These are phyloP conservation scores for Paecilomyces sp. DNA, from an alignment of 2,329 filamentous ascomycete species.

Conservation along the genomic window DNA sequence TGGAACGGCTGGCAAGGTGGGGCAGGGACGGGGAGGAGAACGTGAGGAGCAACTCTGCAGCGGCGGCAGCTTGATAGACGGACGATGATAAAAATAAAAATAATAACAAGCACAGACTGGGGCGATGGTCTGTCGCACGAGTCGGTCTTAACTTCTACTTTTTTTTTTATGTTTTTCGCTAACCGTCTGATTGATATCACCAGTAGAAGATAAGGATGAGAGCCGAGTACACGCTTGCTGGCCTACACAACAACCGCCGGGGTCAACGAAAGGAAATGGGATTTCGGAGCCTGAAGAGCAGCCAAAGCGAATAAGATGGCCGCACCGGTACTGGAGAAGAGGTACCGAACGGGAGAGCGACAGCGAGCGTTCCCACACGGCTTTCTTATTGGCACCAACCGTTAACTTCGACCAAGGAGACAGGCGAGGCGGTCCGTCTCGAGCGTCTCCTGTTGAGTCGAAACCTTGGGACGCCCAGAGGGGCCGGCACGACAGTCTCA, in stretches of 20 bases:
- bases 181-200: neutral
- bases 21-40: neutral
- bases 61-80: neutral
- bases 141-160: neutral
- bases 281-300: neutral
- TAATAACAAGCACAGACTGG: neutral
- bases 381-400: neutral
- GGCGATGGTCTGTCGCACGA: neutral
- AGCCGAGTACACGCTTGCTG: neutral
- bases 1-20: neutral
- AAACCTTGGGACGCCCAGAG: neutral
- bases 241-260: neutral
- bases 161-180: neutral
- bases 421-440: neutral
- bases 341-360: neutral
- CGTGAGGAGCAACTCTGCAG: neutral
- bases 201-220: neutral
- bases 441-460: neutral
- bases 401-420: neutral
- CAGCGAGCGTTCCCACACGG: neutral
- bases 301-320: neutral
- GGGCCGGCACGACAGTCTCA: neutral
- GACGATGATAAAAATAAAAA: neutral
- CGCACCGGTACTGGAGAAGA: neutral
- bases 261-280: neutral